Base-by-base conservation (phyloP, 768 basidiomycete genomes). In the Boletus coccyginus region DNA sequence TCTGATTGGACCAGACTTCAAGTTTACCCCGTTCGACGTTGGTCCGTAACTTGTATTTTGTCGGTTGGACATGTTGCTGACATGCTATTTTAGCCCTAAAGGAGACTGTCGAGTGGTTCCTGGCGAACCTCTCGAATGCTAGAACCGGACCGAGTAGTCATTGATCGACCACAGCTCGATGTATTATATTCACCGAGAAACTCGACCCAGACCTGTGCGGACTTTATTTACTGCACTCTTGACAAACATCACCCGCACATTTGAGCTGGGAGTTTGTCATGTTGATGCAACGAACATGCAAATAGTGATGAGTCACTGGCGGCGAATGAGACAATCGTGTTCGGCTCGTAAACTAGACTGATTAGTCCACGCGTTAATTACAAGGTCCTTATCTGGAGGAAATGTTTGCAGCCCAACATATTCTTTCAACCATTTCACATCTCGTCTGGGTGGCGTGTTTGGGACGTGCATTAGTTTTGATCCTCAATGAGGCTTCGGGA, bases 1-100 rank as follows among this genome's bases (percentile, higher is more conserved):
- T n/a, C 75, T 90, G 50, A 85, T 94, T 48, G 87, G 87, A 31
- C 44, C 62, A 0, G 85, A 77, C 5, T 97, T 95, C 77, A 66
- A 88, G 72, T 98, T 98, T 73, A 97, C 94, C 32, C 94, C 94
- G 9, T 96, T 98, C 70, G 83, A 93, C 33, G 59, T 83, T 71
- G 91, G 91, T 91, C 59, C 41, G 78, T 71, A 19, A 27, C 47
- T 32, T 40, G 45, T 17, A 5, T 33, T 35, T 49, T n/a, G 31
- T 55, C 41, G 35, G 24, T 27, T 1, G 13, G 19, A 35, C 38
- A 32, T 49, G 14, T 47, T 42, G 42, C 31, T 53, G 50, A 58
- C 45, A 14, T 27, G 43, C 6, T 8, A n/a, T 35, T 56, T 14
- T 57, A 88, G 94, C 94, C 27, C 77, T 98, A 56, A 75, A 87